These are phyloP conservation scores for Petunia hybrid DNA, from an alignment of 305 asterid genomes.

Conservation along the genomic window DNA sequence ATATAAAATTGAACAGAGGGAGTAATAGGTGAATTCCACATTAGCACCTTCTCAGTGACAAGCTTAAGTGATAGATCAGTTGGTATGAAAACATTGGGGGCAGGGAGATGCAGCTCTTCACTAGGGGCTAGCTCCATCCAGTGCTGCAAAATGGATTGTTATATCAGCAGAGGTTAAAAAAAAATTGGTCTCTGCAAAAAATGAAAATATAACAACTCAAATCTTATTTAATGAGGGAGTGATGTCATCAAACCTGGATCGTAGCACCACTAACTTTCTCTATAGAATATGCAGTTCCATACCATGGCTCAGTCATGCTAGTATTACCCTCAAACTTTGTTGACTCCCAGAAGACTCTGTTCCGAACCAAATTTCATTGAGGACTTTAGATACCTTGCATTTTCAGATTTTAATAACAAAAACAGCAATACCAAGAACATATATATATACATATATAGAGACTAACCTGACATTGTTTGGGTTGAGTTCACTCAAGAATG, in stretches of 20 bases:
- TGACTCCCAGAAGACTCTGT: slow-evolving; percentile 97
- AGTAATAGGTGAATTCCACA: slow-evolving; percentile 22
- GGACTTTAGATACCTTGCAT: background rate
- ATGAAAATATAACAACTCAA: slow-evolving; percentile 10
- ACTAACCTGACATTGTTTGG: slow-evolving; percentile 76
- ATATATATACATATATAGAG: background rate
- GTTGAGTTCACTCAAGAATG: slow-evolving; percentile 80
- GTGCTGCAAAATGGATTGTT: slow-evolving; percentile 56
- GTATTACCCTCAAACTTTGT: slow-evolving; percentile 82
- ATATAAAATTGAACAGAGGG: background rate
- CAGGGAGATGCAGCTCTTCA: slow-evolving; percentile 79
- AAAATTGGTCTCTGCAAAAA: slow-evolving; percentile 15
- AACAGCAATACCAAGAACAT: background rate
- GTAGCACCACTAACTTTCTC: slow-evolving; percentile 66
- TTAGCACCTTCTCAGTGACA: slow-evolving; percentile 62
- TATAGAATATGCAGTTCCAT: slow-evolving; percentile 82
- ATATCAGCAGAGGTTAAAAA: slow-evolving; percentile 39
- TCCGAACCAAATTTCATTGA: slow-evolving; percentile 14
- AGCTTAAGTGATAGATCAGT: slow-evolving; percentile 82
- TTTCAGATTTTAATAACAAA: background rate
- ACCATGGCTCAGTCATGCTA: slow-evolving; percentile 85
- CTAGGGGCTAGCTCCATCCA: slow-evolving; percentile 74
- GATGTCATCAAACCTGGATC: slow-evolving; percentile 68
- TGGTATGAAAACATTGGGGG: slow-evolving; percentile 81
- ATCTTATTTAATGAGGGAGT: slow-evolving; percentile 34